A percentile compares a stretch with the other conserved stretches of the same genome.
phyloP scores from a whole-genome alignment of 176 grass and related monocot species.

The Lolium rigidum region DNA sequence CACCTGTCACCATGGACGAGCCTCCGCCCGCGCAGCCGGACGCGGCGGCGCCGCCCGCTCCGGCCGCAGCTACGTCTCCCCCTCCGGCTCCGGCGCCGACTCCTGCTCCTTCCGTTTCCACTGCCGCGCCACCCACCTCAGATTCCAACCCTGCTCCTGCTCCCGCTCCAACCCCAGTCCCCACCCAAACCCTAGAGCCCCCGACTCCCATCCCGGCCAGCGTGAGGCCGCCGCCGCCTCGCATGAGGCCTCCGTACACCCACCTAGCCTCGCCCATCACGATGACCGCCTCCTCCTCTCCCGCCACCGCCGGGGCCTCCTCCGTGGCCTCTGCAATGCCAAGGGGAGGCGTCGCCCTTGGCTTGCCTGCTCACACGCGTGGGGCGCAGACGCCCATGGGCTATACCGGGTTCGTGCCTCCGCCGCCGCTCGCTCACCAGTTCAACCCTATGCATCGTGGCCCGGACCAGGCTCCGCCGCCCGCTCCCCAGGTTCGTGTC shows the following conservation, averaged over 20 bases:
- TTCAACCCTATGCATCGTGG: constrained; percentile 61
- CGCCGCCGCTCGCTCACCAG: constrained; percentile 59
- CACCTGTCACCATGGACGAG: constrained; percentile 47
- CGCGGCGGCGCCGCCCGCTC: constrained; percentile 29
- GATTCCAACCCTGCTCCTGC: constrained; percentile 22
- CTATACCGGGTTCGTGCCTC: constrained; percentile 59
- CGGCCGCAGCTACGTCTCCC: constrained; percentile 6
- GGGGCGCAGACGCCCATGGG: constrained; percentile 50
- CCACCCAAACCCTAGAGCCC: constrained; percentile 50
- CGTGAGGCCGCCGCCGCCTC: constrained; percentile 33
- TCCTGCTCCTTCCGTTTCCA: constrained; percentile 7
- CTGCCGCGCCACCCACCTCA: constrained; percentile 8
- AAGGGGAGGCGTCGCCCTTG: constrained; percentile 52
- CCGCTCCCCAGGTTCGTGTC: constrained; percentile 62
- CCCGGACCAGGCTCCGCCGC: constrained; percentile 48
- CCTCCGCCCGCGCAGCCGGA: constrained; percentile 39
- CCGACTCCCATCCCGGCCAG: constrained; percentile 12
- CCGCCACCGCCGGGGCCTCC: constrained; percentile 36
- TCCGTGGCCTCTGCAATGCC: constrained; percentile 31
- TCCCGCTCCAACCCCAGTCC: constrained; percentile 14
- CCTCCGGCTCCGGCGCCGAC: constrained; percentile 18
- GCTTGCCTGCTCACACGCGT: constrained; percentile 56
- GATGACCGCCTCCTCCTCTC: constrained; percentile 47
- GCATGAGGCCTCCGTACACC: constrained; percentile 59
- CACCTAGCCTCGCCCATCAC: constrained; percentile 53